Percentiles rank a stretch among this genome's conserved stretches.
phyloP scores from a whole-genome alignment of 176 grass and related monocot genomes.

The Juncus effusus region DNA sequence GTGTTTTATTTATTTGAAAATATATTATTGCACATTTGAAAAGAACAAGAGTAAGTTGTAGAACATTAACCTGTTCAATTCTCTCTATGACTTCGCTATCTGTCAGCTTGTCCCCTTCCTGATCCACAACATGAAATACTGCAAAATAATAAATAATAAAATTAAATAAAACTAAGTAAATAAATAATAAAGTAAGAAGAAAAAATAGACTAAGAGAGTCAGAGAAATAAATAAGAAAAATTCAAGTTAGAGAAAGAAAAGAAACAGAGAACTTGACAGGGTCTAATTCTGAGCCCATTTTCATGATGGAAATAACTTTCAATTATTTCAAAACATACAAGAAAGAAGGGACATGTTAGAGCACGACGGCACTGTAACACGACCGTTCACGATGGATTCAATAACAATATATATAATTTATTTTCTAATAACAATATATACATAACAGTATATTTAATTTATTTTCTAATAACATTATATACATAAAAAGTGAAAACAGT shows the following conservation, averaged over 20 bases:
- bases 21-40: background rate
- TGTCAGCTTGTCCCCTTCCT: slow-evolving; percentile 43
- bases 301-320: background rate
- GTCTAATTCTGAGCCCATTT: slow-evolving; percentile 1
- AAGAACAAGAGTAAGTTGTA: background rate
- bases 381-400: too few relatives aligned
- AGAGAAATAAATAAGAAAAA: background rate
- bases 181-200: background rate
- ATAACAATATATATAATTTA: too few relatives aligned
- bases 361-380: too few relatives aligned
- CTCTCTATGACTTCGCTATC: slow-evolving; percentile 38
- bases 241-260: background rate
- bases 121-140: slow-evolving; percentile 80
- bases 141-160: slow-evolving; percentile 28
- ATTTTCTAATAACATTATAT: too few relatives aligned
- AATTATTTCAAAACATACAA: background rate
- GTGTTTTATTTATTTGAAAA: background rate
- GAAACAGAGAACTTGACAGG: background rate
- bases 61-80: slow-evolving; percentile 45
- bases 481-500: too few relatives aligned
- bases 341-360: too few relatives aligned
- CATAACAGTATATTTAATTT: too few relatives aligned
- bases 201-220: background rate
- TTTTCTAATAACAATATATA: too few relatives aligned
- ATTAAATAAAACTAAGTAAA: background rate